These are phyloP conservation scores for Tolypocladium tundrense DNA, from an alignment of 2,329 filamentous ascomycete species.

Conservation along the genomic window DNA sequence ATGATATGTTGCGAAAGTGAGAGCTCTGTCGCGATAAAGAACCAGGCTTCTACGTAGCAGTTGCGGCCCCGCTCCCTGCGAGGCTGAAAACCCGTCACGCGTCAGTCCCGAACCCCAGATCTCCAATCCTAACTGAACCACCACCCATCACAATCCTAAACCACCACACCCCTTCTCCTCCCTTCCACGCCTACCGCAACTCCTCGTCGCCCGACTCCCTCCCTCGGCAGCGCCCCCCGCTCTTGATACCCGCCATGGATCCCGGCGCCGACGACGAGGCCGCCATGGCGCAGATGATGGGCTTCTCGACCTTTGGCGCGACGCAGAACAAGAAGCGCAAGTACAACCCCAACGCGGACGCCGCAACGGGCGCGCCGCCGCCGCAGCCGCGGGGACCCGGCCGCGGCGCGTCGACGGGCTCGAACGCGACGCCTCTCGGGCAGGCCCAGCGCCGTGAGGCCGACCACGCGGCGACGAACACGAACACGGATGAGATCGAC, in stretches of 20 bases:
- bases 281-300: constrained; percentile 59
- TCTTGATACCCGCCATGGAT: constrained; percentile 7
- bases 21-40: background rate
- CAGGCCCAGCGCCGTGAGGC: background rate
- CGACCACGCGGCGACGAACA: constrained; percentile 5
- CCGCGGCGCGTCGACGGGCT: constrained; percentile 19
- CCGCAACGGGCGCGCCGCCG: constrained; percentile 11
- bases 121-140: background rate
- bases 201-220: background rate
- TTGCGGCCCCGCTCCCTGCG: background rate
- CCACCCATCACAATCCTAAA: background rate
- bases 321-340: constrained; percentile 53
- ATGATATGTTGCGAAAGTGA: background rate
- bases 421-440: constrained; percentile 27
- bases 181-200: too few species aligned
- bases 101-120: background rate
- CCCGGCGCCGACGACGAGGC: constrained; percentile 18
- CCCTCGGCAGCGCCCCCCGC: background rate
- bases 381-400: background rate
- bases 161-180: background rate
- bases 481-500: constrained; percentile 35
- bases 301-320: constrained; percentile 61
- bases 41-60: background rate
- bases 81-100: background rate
- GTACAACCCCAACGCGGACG: constrained; percentile 47